A percentile compares a stretch with the other conserved stretches of the same genome.
These are phyloP conservation scores for Zymoseptoria ardabiliae DNA, from an alignment of 2,329 filamentous ascomycete genomes.

Conservation along the genomic window DNA sequence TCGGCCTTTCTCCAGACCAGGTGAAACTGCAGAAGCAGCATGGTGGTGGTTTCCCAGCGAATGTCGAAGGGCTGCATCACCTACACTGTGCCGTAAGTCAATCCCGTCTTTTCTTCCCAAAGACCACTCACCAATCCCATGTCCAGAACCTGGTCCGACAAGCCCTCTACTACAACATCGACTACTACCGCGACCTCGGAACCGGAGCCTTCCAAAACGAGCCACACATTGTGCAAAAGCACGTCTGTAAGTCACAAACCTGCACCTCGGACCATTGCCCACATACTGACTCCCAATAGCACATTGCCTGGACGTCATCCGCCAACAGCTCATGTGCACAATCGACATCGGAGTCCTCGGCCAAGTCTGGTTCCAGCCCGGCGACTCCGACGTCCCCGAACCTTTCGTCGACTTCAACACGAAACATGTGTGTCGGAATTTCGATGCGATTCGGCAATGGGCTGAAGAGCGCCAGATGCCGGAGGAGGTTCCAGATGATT, in stretches of 20 bases:
- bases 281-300: conserved; percentile 27
- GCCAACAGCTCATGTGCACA: conserved; percentile 60
- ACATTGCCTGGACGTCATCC: conserved; percentile 55
- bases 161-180: conserved; percentile 53
- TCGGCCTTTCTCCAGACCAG: conserved; percentile 48
- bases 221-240: conserved; percentile 47
- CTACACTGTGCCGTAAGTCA: conserved; percentile 46
- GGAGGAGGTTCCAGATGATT: conserved; percentile 25
- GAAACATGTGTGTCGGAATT: conserved; percentile 52
- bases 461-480: conserved; percentile 49
- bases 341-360: conserved; percentile 54
- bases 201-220: conserved; percentile 51
- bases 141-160: conserved; percentile 52
- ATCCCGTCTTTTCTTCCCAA: too few relatives aligned
- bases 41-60: conserved; percentile 52
- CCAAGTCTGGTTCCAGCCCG: conserved; percentile 51
- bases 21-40: conserved; percentile 50
- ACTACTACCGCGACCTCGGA: conserved; percentile 48
- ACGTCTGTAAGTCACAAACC: conserved; percentile 46
- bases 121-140: background rate
- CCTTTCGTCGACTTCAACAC: conserved; percentile 59
- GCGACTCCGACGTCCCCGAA: conserved; percentile 30
- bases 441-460: conserved; percentile 47
- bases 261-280: background rate
- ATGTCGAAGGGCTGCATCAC: conserved; percentile 52